These are phyloP conservation scores for Fusarium sp. DNA, from an alignment of 2,329 filamentous ascomycete species.

Conservation along the genomic window DNA sequence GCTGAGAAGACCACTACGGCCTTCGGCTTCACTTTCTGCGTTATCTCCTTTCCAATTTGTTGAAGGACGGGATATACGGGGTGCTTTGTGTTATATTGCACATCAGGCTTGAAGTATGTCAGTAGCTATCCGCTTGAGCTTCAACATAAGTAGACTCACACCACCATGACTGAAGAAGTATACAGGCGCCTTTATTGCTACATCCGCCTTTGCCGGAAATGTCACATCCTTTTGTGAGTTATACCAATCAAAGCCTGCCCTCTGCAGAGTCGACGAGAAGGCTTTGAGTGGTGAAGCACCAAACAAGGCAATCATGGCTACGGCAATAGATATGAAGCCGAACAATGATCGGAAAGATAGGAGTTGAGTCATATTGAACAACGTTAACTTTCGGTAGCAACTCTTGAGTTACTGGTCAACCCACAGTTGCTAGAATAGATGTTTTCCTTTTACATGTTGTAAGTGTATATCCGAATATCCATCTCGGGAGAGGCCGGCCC, in stretches of 20 bases:
- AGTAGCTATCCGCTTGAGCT: background rate
- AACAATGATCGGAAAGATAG: conserved; percentile 31
- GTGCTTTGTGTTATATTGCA: conserved; percentile 74
- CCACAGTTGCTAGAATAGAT: background rate
- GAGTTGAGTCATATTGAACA: conserved; percentile 32
- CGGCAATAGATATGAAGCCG: conserved; percentile 32
- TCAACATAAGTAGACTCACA: conserved; percentile 43
- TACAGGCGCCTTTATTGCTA: conserved; percentile 46
- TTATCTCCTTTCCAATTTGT: conserved; percentile 74
- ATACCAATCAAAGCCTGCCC: conserved; percentile 25
- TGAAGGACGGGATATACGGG: conserved; percentile 72
- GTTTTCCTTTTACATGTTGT: conserved; percentile 7
- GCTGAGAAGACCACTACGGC: conserved; percentile 80
- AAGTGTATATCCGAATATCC: conserved; percentile 41
- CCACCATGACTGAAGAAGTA: conserved; percentile 62
- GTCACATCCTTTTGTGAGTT: conserved; percentile 15
- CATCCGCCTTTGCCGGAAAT: background rate
- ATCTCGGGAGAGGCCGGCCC: conserved; percentile 7
- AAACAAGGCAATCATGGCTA: conserved; percentile 37
- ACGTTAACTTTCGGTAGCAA: background rate
- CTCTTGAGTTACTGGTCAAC: background rate
- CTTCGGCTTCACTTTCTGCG: conserved; percentile 71
- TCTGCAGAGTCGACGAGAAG: conserved; percentile 36
- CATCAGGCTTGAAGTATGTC: conserved; percentile 57
- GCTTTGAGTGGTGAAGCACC: conserved; percentile 34